These are phyloP conservation scores for Phytophthora pistaciae DNA, from an alignment of 352 stramenopile species.

Conservation along the genomic window DNA sequence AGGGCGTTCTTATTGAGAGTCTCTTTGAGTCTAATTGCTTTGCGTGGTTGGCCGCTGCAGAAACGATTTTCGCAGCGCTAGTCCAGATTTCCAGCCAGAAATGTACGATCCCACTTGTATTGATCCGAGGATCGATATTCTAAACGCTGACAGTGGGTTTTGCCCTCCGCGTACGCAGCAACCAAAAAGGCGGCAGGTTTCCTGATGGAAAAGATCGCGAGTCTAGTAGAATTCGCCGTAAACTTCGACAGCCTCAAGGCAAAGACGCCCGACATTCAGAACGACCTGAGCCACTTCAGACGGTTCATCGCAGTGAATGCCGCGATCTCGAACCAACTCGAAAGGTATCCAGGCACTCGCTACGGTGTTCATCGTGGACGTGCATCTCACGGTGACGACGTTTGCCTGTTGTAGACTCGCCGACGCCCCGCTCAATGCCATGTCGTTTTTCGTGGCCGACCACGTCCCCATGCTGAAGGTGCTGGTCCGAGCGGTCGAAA, in stretches of 20 bases:
- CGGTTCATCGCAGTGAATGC: constrained; percentile 52
- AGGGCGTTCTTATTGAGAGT: background rate
- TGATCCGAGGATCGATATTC: background rate
- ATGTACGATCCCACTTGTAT: constrained; percentile 28
- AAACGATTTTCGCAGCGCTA: constrained; percentile 52
- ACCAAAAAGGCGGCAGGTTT: constrained; percentile 49
- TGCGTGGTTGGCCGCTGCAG: constrained; percentile 15
- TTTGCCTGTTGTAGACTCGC: constrained; percentile 30
- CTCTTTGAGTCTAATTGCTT: background rate
- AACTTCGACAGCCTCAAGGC: constrained; percentile 66
- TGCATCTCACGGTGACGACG: background rate
- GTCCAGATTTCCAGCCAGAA: constrained; percentile 64
- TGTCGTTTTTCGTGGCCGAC: constrained; percentile 75
- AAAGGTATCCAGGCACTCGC: constrained; percentile 32
- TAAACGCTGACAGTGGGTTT: constrained; percentile 11
- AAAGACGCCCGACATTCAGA: constrained; percentile 63
- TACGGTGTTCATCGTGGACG: background rate
- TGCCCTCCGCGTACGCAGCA: constrained; percentile 14
- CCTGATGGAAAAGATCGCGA: constrained; percentile 63
- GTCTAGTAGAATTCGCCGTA: constrained; percentile 62
- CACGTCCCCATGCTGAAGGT: constrained; percentile 70
- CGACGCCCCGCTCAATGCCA: constrained; percentile 52
- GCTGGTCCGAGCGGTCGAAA: constrained; percentile 52
- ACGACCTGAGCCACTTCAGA: constrained; percentile 72
- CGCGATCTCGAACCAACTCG: constrained; percentile 51